Base-by-base conservation (phyloP, 2,329 filamentous ascomycete genomes). In the Canariomyces notabilis region DNA sequence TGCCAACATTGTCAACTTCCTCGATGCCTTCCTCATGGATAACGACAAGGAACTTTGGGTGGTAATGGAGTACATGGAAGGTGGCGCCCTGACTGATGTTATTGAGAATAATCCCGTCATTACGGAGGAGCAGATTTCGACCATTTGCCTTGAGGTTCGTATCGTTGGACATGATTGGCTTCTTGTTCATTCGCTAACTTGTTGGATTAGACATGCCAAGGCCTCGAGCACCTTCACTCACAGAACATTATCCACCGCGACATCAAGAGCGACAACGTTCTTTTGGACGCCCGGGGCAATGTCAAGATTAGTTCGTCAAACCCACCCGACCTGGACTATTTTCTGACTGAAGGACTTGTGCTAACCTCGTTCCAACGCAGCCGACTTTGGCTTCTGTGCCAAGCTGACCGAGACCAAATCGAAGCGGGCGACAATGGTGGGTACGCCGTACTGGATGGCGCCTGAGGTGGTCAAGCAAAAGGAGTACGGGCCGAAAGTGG, bases 21-120 rank as follows among this genome's bases (percentile, higher is more conserved):
- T 98, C 26, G 93, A 98, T 59, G 90, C 91, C 3, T 98, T 97
- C 75, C 72, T 98, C 62, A 87, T 93, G 61, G 95, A 96, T 66
- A 91, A 93, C 67, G 89, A 87, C 60, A 80, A 87, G 44, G 93
- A 98, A 66, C 78, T 98, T n/a, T 98, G 93, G 93, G 89, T 98
- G 9, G 91, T 98, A 42, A 95, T 98, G 93, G 93, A 98, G 71
- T 98, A 90, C 62, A 98, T 98, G 93, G 93, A 98, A 70, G 93
- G 93, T 59, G 93, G 93, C 70, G 88, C 93, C 52, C 72, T 98
- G 66, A 98, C 93, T 1, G 93, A 98, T 73, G 89, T 98, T 50
- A 98, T 98, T 68, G 93, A 98, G 69, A 96, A 97, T 71, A 98
- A 97, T 67, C 80, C 85, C 2, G 82, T 83, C 47, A 96, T 98